Evolutionary conservation across 192 early-diverging fungal genomes (phyloP).

Genomic region (Coemansia sp.): DNA sequence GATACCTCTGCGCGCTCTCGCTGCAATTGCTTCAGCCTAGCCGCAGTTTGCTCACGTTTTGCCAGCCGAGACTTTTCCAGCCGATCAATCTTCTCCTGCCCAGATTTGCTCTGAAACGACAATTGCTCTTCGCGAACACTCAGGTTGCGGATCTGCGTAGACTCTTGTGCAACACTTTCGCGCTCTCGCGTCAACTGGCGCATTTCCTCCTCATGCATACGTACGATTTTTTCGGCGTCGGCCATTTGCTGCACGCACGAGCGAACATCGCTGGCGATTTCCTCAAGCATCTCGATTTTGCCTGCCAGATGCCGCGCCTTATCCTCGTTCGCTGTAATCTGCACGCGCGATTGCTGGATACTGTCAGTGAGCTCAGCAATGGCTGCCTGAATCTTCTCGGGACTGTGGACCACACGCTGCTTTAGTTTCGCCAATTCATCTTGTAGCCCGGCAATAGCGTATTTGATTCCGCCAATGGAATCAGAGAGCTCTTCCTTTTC

Average conservation of each 20-base stretch:
- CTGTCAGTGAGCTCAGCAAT: conserved; percentile 59
- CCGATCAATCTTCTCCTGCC: conserved; percentile 47
- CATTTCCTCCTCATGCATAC: conserved; percentile 51
- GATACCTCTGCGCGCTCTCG: conserved; percentile 30
- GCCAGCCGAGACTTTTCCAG: conserved; percentile 31
- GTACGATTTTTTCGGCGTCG: conserved; percentile 60
- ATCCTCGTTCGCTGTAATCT: conserved; percentile 50
- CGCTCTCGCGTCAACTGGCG: conserved; percentile 24
- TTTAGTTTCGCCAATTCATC: conserved; percentile 54
- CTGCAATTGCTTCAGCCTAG: conserved; percentile 26
- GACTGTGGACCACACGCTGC: conserved; percentile 68
- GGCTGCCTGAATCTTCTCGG: conserved; percentile 68
- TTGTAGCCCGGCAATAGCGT: conserved; percentile 54
- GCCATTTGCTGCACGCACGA: conserved; percentile 59
- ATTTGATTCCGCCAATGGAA: conserved; percentile 47
- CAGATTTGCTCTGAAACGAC: conserved; percentile 40
- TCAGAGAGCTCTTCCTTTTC: conserved; percentile 58
- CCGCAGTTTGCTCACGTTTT: conserved; percentile 31
- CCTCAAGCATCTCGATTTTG: conserved; percentile 58
- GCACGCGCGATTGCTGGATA: conserved; percentile 47
- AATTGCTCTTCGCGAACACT: conserved; percentile 45
- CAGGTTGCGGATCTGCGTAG: conserved; percentile 22
- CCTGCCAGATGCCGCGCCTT: conserved; percentile 54
- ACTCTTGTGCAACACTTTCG: conserved; percentile 22
- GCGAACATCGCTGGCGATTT: conserved; percentile 56